Percentiles rank a stretch among this genome's conserved stretches.
Conservation (phyloP, 177 flowering plant species). For the Vitis hybrid region DNA sequence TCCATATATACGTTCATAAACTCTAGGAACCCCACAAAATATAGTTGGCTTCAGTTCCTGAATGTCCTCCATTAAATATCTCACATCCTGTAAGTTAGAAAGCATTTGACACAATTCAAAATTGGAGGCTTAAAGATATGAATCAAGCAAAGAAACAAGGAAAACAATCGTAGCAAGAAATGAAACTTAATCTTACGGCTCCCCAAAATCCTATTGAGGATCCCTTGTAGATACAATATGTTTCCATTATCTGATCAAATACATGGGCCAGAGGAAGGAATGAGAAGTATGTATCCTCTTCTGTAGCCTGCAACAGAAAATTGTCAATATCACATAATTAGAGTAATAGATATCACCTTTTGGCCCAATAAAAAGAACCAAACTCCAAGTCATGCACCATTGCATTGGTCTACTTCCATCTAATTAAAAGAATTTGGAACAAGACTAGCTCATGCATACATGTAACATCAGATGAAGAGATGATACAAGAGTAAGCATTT, state of each 20-base stretch:
- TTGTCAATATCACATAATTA: not conserved
- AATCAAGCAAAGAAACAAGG: not conserved
- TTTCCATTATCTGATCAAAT: conserved; percentile 84
- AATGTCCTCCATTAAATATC: conserved; percentile 74
- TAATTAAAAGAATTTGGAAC: not conserved
- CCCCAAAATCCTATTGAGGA: conserved; percentile 86
- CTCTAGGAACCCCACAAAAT: conserved; percentile 95
- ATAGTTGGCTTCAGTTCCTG: conserved; percentile 79
- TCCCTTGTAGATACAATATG: conserved; percentile 71
- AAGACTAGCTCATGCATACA: too few relatives aligned
- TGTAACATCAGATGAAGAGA: too few relatives aligned
- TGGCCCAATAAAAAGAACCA: not conserved
- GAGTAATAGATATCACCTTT: not conserved
- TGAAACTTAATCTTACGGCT: conserved; percentile 54
- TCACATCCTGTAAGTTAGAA: conserved; percentile 54
- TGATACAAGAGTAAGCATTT: too few relatives aligned
- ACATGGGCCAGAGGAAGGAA: conserved; percentile 95
- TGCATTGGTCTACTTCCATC: not conserved
- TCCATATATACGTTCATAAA: conserved; percentile 79
- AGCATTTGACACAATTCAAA: not conserved
- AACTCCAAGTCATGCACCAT: not conserved
- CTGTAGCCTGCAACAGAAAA: conserved; percentile 44
- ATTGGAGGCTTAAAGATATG: not conserved
- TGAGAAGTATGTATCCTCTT: conserved; percentile 79
- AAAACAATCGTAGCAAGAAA: not conserved